A percentile compares a stretch with the other conserved stretches of the same genome.
Conservation (phyloP, 345 rosid genomes). For the Rhodomyrtus tomentosa region DNA sequence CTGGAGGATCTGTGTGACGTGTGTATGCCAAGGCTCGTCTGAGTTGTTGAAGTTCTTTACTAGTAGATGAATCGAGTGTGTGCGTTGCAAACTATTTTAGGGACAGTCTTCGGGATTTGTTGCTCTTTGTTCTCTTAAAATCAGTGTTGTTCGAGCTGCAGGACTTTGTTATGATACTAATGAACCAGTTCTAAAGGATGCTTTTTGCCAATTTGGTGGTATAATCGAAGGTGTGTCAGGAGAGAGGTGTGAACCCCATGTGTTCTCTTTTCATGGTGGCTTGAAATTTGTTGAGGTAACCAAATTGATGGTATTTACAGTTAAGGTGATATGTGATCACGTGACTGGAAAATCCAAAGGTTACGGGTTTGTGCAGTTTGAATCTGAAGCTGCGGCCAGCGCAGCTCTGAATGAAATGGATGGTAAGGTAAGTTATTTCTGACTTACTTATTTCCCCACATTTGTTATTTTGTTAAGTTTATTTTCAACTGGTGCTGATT, state of each 20-base stretch:
- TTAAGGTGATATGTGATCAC: conserved; percentile 54
- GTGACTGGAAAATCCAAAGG: conserved; percentile 62
- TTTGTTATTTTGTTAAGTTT: not conserved
- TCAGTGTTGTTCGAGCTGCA: conserved; percentile 3
- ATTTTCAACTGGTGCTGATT: not conserved
- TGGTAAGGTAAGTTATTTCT: conserved; percentile 27
- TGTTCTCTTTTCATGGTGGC: not conserved
- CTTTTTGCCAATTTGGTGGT: conserved; percentile 38
- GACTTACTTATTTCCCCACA: not conserved
- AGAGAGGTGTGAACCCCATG: not conserved
- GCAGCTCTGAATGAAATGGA: conserved; percentile 51
- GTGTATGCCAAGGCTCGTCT: not conserved
- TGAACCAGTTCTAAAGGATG: conserved; percentile 44
- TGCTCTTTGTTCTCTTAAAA: not conserved
- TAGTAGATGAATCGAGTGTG: not conserved
- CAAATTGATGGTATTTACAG: conserved; percentile 8
- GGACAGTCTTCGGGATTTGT: not conserved
- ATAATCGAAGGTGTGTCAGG: conserved; percentile 28
- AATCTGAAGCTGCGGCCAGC: conserved; percentile 46
- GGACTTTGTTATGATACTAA: conserved; percentile 68
- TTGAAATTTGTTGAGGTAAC: not conserved
- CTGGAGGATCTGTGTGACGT: not conserved
- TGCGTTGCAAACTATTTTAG: not conserved
- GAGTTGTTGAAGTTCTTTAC: not conserved
- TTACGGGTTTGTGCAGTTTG: conserved; percentile 55